Evolutionary conservation across 176 grass and related monocot genomes (phyloP).

Genomic region (Poa pratensis): DNA sequence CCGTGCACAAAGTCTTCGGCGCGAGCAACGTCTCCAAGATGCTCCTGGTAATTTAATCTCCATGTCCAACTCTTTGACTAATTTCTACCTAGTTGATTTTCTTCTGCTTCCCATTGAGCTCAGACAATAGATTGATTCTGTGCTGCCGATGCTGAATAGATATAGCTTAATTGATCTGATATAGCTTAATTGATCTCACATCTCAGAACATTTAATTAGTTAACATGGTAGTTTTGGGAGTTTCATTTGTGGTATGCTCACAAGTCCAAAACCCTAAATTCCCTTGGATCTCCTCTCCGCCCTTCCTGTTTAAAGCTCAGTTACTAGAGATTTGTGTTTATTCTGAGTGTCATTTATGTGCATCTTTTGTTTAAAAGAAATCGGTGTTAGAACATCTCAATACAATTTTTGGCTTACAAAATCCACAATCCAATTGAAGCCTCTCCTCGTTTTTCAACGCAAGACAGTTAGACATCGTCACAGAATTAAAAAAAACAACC

Average conservation of each 20-base stretch:
- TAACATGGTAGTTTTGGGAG: neutral
- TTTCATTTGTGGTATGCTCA: neutral
- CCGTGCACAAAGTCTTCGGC: constrained; percentile 92
- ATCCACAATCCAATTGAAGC: neutral
- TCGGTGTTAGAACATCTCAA: neutral
- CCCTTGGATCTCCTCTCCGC: neutral
- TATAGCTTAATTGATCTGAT: neutral
- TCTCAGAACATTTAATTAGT: neutral
- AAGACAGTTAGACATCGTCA: neutral
- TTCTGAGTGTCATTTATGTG: neutral
- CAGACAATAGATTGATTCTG: neutral
- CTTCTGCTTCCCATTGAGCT: neutral
- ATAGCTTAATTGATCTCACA: neutral
- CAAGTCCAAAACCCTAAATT: constrained; percentile 19
- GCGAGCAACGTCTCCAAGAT: constrained; percentile 99
- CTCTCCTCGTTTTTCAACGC: neutral
- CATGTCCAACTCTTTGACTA: neutral
- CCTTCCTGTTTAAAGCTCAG: neutral
- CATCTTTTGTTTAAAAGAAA: neutral
- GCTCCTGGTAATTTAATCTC: constrained; percentile 57
- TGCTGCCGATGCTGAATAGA: neutral
- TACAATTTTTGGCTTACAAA: neutral
- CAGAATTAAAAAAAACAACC: neutral
- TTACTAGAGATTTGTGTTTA: neutral
- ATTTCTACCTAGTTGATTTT: neutral